A percentile compares a stretch with the other conserved stretches of the same genome.
Conservation (phyloP, 1,284 basidiomycete species). For the Melampsora americana region DNA sequence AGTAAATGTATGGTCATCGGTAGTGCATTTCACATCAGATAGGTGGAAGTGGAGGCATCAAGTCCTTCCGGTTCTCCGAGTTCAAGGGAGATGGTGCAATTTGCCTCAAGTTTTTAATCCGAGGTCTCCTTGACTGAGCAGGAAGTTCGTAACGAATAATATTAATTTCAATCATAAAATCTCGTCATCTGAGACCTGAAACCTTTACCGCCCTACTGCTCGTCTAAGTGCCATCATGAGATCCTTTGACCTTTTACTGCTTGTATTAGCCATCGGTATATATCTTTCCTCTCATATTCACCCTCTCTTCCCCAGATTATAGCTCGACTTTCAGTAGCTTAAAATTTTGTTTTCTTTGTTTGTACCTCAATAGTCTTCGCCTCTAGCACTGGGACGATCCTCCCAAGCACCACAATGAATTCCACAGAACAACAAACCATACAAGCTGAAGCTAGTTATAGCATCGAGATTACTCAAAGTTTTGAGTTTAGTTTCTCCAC, state of each 20-base stretch:
- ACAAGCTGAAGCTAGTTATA: neutral
- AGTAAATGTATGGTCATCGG: too few species aligned
- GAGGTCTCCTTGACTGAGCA: too few species aligned
- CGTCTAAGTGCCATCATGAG: neutral
- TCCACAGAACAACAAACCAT: neutral
- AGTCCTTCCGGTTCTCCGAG: too few species aligned
- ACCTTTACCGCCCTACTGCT: too few species aligned
- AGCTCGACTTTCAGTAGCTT: neutral
- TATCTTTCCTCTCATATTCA: neutral
- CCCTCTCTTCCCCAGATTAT: neutral
- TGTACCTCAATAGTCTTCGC: neutral
- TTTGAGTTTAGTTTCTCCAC: neutral
- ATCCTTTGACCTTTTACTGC: neutral
- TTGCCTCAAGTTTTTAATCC: too few species aligned
- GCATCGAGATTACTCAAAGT: slow-evolving; percentile 2
- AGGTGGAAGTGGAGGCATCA: too few species aligned
- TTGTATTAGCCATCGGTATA: slow-evolving; percentile 1
- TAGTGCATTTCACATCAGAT: too few species aligned
- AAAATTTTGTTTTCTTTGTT: neutral
- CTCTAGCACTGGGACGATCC: neutral
- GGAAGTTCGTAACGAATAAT: too few species aligned
- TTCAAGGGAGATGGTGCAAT: too few species aligned
- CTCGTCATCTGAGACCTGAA: too few species aligned
- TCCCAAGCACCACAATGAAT: neutral
- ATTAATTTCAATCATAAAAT: too few species aligned